Base-by-base conservation (phyloP, 768 basidiomycete species). In the Russula ochroleuca region DNA sequence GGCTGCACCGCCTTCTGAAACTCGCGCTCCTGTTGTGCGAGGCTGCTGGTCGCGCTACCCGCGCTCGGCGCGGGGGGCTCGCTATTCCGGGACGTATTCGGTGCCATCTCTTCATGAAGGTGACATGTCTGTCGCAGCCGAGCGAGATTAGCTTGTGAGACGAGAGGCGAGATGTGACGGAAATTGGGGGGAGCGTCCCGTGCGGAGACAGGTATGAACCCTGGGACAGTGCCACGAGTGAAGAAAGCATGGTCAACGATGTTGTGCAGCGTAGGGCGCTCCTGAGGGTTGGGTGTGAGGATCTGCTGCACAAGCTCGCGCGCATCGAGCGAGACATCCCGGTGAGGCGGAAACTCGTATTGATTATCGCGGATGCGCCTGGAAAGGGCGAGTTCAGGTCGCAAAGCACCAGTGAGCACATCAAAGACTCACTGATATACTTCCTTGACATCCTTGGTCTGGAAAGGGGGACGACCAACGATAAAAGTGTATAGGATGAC, bases 1-100 rank as follows among this genome's bases (percentile, higher is more conserved):
- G 95, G 96, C 71, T 94, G 92, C 1, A 98, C 92, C 1, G 94
- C 97, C 70, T 89, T 87, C 78, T 90, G 88, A 86, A 98, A 98
- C 74, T 98, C 97, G 73, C 88, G 88, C 82, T 99, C 97, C 72
- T 93, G 91, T 69, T 92, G 83, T 0, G 87, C 87, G 62, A 89
- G 85, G 50, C 80, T 88, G 14, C 82, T 83, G 17, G 81, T 82
- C 59, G 80, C 78, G 53, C 77, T 81, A 71, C 78, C 80, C 48
- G 66, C 68, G 52, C 53, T 62, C 8, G 59, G 31, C 23, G 61
- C 48, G 19, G 62, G 55, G 11, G 41, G 58, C 47, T 62, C 63
- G 17, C 66, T 62, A 56, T 65, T 68, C 23, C 71, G 69, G 1
- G 71, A 48, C 5, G 70, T 61, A 15, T 66, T 75, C 23, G 78